These are phyloP conservation scores for Aspergillus oerlinghausenensis DNA, from an alignment of 2,329 filamentous ascomycete species.

Conservation along the genomic window DNA sequence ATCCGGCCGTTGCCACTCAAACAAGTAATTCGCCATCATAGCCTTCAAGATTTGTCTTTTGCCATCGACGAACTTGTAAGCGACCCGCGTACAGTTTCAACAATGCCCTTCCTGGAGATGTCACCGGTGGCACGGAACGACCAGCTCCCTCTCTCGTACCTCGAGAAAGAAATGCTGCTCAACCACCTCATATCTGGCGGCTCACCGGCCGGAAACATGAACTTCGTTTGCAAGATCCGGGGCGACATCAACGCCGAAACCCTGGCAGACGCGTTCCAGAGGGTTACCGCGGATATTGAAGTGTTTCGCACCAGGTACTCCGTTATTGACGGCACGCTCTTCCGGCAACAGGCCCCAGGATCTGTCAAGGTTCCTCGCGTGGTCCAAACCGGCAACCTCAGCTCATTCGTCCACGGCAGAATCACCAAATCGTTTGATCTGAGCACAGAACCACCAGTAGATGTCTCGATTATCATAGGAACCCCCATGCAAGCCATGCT, in stretches of 20 bases:
- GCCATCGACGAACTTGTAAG: background rate
- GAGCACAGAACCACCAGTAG: background rate
- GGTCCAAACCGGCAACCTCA: background rate
- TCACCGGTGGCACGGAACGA: background rate
- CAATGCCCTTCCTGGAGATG: background rate
- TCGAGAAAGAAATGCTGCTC: background rate
- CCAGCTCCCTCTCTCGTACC: background rate
- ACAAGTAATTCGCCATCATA: conserved; percentile 1
- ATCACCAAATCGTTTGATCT: background rate
- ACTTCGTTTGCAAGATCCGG: background rate
- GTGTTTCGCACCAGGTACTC: background rate
- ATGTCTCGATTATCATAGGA: background rate
- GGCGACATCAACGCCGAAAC: background rate
- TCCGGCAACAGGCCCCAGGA: background rate
- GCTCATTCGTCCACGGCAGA: background rate
- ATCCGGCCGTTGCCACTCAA: background rate
- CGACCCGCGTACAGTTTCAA: background rate
- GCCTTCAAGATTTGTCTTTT: background rate
- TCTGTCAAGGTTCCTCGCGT: background rate
- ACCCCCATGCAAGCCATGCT: background rate
- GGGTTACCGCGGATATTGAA: background rate
- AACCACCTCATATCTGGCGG: background rate
- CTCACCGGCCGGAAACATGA: background rate
- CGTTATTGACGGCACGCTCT: background rate
- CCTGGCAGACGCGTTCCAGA: background rate